Evolutionary conservation across 495 filamentous ascomycete species (phyloP).

Genomic region (Aspergillus heteromorphus): DNA sequence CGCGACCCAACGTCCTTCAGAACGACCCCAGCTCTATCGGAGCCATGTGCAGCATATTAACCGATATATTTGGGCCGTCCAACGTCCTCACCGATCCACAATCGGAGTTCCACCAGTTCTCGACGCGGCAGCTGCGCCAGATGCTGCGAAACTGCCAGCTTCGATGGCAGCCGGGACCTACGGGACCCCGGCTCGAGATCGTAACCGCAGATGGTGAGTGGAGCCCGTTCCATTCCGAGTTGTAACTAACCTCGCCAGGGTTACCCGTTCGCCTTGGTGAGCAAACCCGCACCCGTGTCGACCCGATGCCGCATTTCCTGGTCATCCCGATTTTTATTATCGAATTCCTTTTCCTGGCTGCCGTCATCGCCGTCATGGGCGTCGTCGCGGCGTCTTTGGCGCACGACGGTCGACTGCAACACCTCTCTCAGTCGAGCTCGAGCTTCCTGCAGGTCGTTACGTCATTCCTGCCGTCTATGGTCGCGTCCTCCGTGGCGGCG

Average conservation of each 20-base stretch:
- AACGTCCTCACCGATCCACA: slow-evolving; percentile 30
- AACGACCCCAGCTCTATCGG: slow-evolving; percentile 38
- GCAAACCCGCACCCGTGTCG: slow-evolving; percentile 20
- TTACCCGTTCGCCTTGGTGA: slow-evolving; percentile 24
- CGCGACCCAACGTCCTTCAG: slow-evolving; percentile 30
- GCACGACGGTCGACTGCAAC: slow-evolving; percentile 29
- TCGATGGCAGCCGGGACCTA: slow-evolving; percentile 28
- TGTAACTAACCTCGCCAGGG: slow-evolving; percentile 15
- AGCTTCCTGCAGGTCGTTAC: slow-evolving; percentile 33
- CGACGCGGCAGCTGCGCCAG: slow-evolving; percentile 32
- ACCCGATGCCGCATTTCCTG: slow-evolving; percentile 38
- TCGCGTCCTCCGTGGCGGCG: slow-evolving; percentile 32
- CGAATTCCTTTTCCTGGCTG: slow-evolving; percentile 32
- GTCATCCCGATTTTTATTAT: slow-evolving; percentile 37
- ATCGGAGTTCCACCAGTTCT: slow-evolving; percentile 34
- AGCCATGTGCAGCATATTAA: slow-evolving; percentile 39
- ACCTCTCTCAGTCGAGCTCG: slow-evolving; percentile 33
- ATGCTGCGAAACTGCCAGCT: slow-evolving; percentile 30
- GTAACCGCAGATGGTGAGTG: slow-evolving; percentile 28
- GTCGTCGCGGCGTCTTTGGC: slow-evolving; percentile 28
- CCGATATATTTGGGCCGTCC: slow-evolving; percentile 29
- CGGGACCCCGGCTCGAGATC: slow-evolving; percentile 32
- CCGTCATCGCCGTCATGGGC: slow-evolving; percentile 32
- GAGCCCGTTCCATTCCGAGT: background rate
- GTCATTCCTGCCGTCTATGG: slow-evolving; percentile 34